Conservation (phyloP, 2,329 filamentous ascomycete genomes). For the Phialemonium atrogriseum region DNA sequence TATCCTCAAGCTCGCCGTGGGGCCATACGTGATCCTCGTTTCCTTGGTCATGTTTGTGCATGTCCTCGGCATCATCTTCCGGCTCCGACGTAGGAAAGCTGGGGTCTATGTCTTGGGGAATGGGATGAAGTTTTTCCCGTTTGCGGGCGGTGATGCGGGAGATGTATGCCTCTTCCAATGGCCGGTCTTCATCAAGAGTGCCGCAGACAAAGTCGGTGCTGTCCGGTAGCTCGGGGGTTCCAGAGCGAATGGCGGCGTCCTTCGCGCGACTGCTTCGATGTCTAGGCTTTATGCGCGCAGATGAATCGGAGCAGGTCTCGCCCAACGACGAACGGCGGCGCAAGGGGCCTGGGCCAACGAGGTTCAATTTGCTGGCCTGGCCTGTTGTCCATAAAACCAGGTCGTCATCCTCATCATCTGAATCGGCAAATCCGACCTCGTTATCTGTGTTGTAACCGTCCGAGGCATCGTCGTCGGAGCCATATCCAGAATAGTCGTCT, state of each 20-base stretch:
- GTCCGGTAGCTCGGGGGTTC: constrained; percentile 80
- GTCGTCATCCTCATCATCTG: constrained; percentile 65
- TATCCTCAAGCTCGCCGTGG: constrained; percentile 62
- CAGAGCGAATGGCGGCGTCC: constrained; percentile 40
- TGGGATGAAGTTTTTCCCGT: constrained; percentile 68
- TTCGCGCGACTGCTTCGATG: too few relatives aligned
- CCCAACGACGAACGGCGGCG: constrained; percentile 30
- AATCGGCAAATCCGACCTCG: constrained; percentile 60
- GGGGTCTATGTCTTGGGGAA: constrained; percentile 96
- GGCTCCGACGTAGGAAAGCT: constrained; percentile 94
- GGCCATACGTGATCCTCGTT: constrained; percentile 64
- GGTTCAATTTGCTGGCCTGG: constrained; percentile 27
- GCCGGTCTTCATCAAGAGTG: constrained; percentile 89
- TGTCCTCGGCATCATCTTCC: constrained; percentile 73
- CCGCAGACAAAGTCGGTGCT: constrained; percentile 99
- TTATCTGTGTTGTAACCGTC: constrained; percentile 70
- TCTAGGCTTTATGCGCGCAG: constrained; percentile 38
- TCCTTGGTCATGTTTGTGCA: constrained; percentile 46
- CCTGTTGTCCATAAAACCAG: constrained; percentile 48
- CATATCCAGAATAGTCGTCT: constrained; percentile 46
- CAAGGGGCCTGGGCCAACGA: constrained; percentile 25
- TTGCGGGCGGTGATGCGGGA: constrained; percentile 75
- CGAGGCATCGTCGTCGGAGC: constrained; percentile 43
- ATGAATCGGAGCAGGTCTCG: constrained; percentile 50
- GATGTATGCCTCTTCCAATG: constrained; percentile 88